These are phyloP conservation scores for Pseudisothecium myosuroides DNA, from an alignment of 225 moss, liverwort and hornwort genomes.

Conservation along the genomic window DNA sequence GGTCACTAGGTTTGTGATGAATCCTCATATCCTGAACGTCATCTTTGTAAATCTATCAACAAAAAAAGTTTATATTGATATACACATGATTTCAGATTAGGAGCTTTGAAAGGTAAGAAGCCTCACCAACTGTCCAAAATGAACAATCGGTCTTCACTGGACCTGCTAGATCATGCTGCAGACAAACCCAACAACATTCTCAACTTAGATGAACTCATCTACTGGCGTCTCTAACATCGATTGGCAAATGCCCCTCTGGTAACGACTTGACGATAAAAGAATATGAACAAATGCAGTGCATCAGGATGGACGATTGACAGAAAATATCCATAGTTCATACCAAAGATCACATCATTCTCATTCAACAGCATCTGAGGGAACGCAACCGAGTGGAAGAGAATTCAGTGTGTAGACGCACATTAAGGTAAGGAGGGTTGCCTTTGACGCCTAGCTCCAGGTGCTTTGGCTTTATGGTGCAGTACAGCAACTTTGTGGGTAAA, in stretches of 20 bases:
- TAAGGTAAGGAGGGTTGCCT: constrained; percentile 85
- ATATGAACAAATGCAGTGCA: neutral
- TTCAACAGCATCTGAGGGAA: neutral
- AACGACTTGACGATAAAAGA: neutral
- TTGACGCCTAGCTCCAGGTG: constrained; percentile 95
- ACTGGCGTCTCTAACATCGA: neutral
- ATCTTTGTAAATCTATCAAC: neutral
- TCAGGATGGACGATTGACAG: neutral
- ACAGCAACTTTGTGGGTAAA: constrained; percentile 59
- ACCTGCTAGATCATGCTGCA: constrained; percentile 84
- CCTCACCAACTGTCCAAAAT: constrained; percentile 90
- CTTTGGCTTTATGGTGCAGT: constrained; percentile 71
- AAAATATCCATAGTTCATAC: neutral
- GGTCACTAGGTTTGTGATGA: neutral
- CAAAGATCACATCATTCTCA: neutral
- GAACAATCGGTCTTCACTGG: constrained; percentile 81
- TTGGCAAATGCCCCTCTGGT: neutral
- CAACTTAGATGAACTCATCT: neutral
- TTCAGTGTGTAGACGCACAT: constrained; percentile 24
- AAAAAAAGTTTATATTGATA: neutral
- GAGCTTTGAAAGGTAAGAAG: neutral
- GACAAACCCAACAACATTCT: neutral
- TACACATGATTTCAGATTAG: neutral
- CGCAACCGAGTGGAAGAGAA: neutral
- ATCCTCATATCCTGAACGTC: neutral